Conservation (phyloP, 257 asterid genomes). For the Solanum raphanifolium region DNA sequence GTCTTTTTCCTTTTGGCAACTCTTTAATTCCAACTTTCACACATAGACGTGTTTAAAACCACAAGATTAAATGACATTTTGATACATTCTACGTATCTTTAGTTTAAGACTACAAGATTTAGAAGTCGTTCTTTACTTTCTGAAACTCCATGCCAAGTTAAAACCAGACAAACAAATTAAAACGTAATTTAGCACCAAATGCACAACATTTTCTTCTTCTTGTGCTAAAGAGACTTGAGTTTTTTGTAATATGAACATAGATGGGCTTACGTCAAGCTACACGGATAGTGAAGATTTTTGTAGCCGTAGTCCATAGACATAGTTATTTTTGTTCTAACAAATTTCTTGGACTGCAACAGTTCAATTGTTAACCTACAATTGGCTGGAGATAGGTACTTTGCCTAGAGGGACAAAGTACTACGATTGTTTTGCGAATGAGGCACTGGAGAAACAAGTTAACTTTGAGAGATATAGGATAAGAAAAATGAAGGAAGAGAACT, state of each 20-base stretch:
- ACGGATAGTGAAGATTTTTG: neutral
- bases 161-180: neutral
- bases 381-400: neutral
- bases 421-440: neutral
- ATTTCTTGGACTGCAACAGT: neutral
- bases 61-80: neutral
- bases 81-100: neutral
- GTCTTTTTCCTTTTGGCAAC: neutral
- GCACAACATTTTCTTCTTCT: neutral
- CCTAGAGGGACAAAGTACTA: neutral
- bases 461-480: neutral
- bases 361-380: neutral
- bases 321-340: neutral
- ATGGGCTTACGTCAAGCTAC: neutral
- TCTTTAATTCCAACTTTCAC: neutral
- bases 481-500: neutral
- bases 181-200: neutral
- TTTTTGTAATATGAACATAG: neutral
- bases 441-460: neutral
- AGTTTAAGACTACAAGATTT: neutral
- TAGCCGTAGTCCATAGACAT: neutral
- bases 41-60: fast-evolving
- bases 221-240: neutral
- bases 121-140: neutral
- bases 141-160: neutral